Evolutionary conservation across 345 rosid genomes (phyloP).

Genomic region (Sisymbrium irio): DNA sequence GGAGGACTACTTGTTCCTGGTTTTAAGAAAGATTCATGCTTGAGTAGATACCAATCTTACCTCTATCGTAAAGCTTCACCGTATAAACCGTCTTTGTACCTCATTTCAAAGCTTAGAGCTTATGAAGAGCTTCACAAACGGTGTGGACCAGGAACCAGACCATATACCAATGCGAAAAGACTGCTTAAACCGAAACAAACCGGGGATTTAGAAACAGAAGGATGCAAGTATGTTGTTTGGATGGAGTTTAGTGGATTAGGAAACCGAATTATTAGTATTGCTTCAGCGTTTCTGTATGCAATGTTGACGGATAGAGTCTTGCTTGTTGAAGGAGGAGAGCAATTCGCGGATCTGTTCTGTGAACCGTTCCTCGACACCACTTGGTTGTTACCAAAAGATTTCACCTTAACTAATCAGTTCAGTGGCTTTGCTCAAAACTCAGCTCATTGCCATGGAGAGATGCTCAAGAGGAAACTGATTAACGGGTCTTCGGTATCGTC

Average conservation of each 20-base stretch:
- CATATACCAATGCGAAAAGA: constrained; percentile 37
- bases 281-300: constrained; percentile 66
- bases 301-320: constrained; percentile 60
- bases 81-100: constrained; percentile 53
- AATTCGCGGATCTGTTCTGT: constrained; percentile 53
- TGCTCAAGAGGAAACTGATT: constrained; percentile 46
- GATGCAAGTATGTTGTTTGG: constrained; percentile 67
- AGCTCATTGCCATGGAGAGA: constrained; percentile 48
- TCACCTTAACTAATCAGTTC: constrained; percentile 42
- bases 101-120: constrained; percentile 54
- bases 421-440: constrained; percentile 42
- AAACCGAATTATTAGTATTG: constrained; percentile 56
- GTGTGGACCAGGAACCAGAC: constrained; percentile 52
- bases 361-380: constrained; percentile 60
- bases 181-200: constrained; percentile 37
- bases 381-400: constrained; percentile 54
- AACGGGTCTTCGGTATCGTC: constrained; percentile 23
- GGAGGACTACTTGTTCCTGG: constrained; percentile 59
- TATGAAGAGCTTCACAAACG: constrained; percentile 61
- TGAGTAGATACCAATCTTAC: constrained; percentile 52
- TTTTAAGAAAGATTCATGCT: constrained; percentile 48
- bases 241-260: constrained; percentile 71
- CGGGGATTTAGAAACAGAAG: constrained; percentile 27
- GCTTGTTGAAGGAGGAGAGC: constrained; percentile 62
- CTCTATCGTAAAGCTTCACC: constrained; percentile 51